Evolutionary conservation across 176 grass and related monocot species (phyloP).

Genomic region (Zizania latifolia): DNA sequence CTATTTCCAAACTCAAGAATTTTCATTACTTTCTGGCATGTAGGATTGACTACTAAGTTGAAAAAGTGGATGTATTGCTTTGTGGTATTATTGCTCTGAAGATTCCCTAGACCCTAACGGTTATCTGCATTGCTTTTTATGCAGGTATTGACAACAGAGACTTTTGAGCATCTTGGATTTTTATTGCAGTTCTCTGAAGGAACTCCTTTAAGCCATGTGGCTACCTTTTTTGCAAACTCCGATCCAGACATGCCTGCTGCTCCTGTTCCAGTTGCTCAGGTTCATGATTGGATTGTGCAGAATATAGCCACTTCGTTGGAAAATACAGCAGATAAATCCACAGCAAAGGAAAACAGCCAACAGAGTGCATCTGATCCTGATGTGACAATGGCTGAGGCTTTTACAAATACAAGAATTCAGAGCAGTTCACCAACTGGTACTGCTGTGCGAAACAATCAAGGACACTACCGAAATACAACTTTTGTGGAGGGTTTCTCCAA

Average conservation of each 20-base stretch:
- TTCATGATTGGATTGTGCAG: constrained; percentile 88
- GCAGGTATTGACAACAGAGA: constrained; percentile 84
- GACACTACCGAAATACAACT: constrained; percentile 57
- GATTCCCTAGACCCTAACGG: constrained; percentile 9
- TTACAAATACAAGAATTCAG: constrained; percentile 47
- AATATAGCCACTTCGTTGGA: constrained; percentile 72
- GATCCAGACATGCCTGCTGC: constrained; percentile 96
- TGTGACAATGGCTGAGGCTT: constrained; percentile 81
- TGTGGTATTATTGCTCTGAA: constrained; percentile 1
- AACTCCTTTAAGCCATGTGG: constrained; percentile 66
- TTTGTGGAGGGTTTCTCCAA: constrained; percentile 96
- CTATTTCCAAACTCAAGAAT: constrained; percentile 1
- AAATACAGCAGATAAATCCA: constrained; percentile 54
- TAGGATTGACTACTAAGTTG: background rate
- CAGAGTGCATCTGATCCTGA: constrained; percentile 54
- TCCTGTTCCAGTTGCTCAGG: constrained; percentile 63
- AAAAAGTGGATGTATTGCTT: background rate
- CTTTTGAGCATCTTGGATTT: constrained; percentile 92
- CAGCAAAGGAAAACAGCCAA: constrained; percentile 52
- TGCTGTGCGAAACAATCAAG: constrained; percentile 48
- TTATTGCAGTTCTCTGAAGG: constrained; percentile 74
- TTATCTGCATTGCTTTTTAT: constrained; percentile 19
- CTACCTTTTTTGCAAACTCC: constrained; percentile 93
- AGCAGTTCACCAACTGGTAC: constrained; percentile 30
- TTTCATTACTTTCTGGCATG: background rate